Conservation (phyloP, 2,329 filamentous ascomycete genomes). For the Fusarium albidum region DNA sequence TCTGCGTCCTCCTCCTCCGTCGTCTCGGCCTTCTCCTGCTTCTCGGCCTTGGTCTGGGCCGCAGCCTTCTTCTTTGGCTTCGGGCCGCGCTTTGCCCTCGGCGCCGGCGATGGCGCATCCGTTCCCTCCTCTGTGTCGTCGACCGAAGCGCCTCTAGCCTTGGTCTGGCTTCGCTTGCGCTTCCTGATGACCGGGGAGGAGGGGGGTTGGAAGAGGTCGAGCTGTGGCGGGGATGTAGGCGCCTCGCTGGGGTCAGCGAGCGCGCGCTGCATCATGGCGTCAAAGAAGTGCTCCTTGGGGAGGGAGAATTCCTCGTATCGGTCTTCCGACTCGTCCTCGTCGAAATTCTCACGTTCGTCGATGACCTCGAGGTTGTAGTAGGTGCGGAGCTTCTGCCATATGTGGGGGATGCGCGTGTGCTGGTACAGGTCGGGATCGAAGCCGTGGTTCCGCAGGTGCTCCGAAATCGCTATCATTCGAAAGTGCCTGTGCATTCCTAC, state of each 20-base stretch:
- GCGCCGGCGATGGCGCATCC: slow-evolving; percentile 47
- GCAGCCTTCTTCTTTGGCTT: slow-evolving; percentile 55
- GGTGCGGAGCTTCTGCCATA: slow-evolving; percentile 86
- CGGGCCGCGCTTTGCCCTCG: slow-evolving; percentile 52
- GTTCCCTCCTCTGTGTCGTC: slow-evolving; percentile 59
- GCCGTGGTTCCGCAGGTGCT: slow-evolving; percentile 81
- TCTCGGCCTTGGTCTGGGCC: slow-evolving; percentile 51
- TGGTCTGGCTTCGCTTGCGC: slow-evolving; percentile 54
- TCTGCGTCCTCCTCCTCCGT: slow-evolving; percentile 48
- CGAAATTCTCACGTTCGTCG: slow-evolving; percentile 81
- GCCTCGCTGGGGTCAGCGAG: slow-evolving; percentile 57
- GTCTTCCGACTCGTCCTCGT: slow-evolving; percentile 66
- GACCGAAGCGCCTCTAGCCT: slow-evolving; percentile 52
- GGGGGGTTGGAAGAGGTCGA: slow-evolving; percentile 49
- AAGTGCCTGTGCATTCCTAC: slow-evolving; percentile 93
- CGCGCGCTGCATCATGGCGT: slow-evolving; percentile 56
- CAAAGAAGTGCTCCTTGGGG: slow-evolving; percentile 57
- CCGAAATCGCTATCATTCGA: slow-evolving; percentile 85
- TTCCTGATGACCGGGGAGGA: slow-evolving; percentile 50
- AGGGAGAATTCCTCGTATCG: slow-evolving; percentile 73
- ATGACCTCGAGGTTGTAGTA: slow-evolving; percentile 88
- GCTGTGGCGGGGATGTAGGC: slow-evolving; percentile 54
- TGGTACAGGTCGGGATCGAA: slow-evolving; percentile 73
- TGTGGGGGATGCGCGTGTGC: slow-evolving; percentile 88
- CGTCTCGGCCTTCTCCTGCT: slow-evolving; percentile 47